Base-by-base conservation (phyloP, 192 early-diverging fungal species). In the Coemansia sp. region DNA sequence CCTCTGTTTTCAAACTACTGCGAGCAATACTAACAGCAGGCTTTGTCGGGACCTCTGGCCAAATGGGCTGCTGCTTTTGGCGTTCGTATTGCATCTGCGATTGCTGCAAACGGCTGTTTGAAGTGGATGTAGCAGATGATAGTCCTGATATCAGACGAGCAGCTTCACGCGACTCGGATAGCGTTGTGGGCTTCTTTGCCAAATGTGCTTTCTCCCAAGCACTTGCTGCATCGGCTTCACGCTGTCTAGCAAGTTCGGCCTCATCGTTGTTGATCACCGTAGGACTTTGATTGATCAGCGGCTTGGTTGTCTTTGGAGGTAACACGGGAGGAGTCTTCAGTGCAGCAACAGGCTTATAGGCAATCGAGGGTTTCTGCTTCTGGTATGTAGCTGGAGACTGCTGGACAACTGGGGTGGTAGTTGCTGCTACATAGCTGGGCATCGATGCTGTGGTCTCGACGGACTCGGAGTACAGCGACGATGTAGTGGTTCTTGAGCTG, bases 121-220 rank as follows among this genome's bases (percentile, higher is more conserved):
- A 47, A 11, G 30, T 9, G 28, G n/a, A 57, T 23, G 37, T 60
- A 31, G 28, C 31, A 11, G 42, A 15, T 25, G 42, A 47, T 19
- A 28, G 10, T n/a, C 58, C 42, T 5, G 42, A 29, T 15, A 59
- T 33, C 29, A 59, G 40, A 17, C 58, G 58, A 4, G 58, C 41
- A 0, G 33, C 15, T 10, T 59, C 58, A 5, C 58, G 58, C 6
- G 58, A 59, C 10, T 31, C 56, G n/a, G 27, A 44, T 13, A 44
- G n/a, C 14, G 28, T 44, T 7, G 65, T 40, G 0, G 38, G 38
- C 22, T 38, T 31, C 25, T 72, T 72, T 41, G 53, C 57, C 55
- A 64, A 55, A 41, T 73, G 71, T 19, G 55, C 23, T 6, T 66
- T 40, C 61, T 73, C 71, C 71, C 71, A 73, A 6, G 63, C 63